Percentiles rank a stretch among this genome's conserved stretches.
phyloP scores from a whole-genome alignment of 257 asterid genomes.

The Catharanthus roseus region DNA sequence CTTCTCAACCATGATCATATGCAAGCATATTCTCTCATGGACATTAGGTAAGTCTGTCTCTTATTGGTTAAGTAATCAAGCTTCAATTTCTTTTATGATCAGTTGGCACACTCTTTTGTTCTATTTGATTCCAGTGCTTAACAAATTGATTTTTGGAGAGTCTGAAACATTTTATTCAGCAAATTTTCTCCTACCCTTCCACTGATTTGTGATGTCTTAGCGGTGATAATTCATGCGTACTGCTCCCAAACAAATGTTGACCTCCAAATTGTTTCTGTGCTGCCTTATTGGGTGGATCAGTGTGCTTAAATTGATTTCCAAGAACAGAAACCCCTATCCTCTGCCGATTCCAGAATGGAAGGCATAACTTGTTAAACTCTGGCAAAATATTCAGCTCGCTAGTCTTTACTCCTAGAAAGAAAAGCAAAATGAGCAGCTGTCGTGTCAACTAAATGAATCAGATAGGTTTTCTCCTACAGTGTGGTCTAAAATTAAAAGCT shows the following conservation, averaged over 20 bases:
- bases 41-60: constrained; percentile 64
- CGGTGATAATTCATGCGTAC: not conserved
- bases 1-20: constrained; percentile 98
- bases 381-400: not conserved
- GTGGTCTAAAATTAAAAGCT: not conserved
- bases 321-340: not conserved
- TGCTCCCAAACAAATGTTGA: no score
- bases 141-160: not conserved
- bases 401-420: not conserved
- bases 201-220: not conserved
- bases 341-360: not conserved
- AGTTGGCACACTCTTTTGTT: not conserved
- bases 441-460: no score
- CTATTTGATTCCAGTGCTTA: not conserved
- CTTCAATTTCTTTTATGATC: constrained; percentile 8
- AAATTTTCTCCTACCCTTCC: not conserved
- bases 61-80: not conserved
- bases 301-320: not conserved
- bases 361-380: not conserved
- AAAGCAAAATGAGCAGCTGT: not conserved
- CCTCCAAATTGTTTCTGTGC: not conserved
- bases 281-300: not conserved
- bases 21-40: constrained; percentile 99
- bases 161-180: not conserved
- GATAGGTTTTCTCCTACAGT: not conserved